Evolutionary conservation across 176 grass and related monocot genomes (phyloP).

Genomic region (Musa beccarii): DNA sequence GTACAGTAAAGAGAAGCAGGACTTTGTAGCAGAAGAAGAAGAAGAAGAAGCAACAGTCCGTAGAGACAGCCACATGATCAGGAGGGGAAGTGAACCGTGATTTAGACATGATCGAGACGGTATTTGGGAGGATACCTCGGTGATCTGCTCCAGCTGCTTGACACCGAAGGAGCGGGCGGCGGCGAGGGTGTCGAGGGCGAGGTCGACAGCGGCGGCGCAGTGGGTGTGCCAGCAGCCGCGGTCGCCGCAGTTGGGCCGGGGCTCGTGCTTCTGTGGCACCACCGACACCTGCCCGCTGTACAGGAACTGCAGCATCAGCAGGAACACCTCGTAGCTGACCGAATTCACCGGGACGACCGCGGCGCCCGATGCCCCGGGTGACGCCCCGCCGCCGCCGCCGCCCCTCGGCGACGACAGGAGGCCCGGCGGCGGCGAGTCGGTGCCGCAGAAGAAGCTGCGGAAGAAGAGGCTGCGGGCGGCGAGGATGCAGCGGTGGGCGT

Average conservation of each 20-base stretch:
- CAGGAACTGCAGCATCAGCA: slow-evolving; percentile 90
- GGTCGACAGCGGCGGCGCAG: slow-evolving; percentile 97
- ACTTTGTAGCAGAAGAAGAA: not conserved
- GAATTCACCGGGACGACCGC: slow-evolving; percentile 77
- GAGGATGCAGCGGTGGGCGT: slow-evolving; percentile 98
- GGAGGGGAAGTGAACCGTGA: too few relatives aligned
- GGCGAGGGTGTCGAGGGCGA: slow-evolving; percentile 77
- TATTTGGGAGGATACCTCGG: slow-evolving; percentile 36
- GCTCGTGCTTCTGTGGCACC: slow-evolving; percentile 96
- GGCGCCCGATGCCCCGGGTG: not conserved
- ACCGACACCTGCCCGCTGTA: slow-evolving; percentile 98
- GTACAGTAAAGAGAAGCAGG: not conserved
- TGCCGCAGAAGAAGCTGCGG: slow-evolving; percentile 88
- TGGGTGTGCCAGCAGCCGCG: slow-evolving; percentile 93
- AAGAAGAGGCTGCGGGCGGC: slow-evolving; percentile 96
- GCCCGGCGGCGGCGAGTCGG: slow-evolving; percentile 30
- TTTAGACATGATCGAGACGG: too few relatives aligned
- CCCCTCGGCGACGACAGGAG: slow-evolving; percentile 45
- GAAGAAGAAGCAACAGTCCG: not conserved
- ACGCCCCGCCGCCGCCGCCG: not conserved
- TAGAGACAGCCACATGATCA: not conserved
- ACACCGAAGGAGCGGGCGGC: slow-evolving; percentile 85
- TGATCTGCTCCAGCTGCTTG: slow-evolving; percentile 85
- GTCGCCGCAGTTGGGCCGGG: slow-evolving; percentile 64
- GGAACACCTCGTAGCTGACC: slow-evolving; percentile 95